These are phyloP conservation scores for Neurospora pannonica DNA, from an alignment of 495 filamentous ascomycete species.

Conservation along the genomic window DNA sequence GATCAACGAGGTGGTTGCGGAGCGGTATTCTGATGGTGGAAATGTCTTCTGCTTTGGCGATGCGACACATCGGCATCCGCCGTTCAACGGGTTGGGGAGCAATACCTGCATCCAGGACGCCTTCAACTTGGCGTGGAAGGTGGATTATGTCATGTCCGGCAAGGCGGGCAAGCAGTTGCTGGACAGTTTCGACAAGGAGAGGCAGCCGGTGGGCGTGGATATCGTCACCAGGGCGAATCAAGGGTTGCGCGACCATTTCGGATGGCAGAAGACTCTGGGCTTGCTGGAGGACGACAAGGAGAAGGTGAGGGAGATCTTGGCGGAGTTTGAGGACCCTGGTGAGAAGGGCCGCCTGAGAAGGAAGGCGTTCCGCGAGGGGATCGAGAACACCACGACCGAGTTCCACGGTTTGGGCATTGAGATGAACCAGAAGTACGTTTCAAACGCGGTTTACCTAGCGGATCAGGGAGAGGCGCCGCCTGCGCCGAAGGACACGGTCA, in stretches of 20 bases:
- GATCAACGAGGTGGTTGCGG: constrained; percentile 34
- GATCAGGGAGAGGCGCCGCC: constrained; percentile 15
- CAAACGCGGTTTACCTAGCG: constrained; percentile 14
- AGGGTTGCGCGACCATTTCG: constrained; percentile 23
- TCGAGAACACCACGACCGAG: constrained; percentile 24
- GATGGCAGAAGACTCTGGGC: constrained; percentile 26
- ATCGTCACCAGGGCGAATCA: constrained; percentile 33
- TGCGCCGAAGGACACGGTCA: constrained; percentile 12
- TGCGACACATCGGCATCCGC: constrained; percentile 38
- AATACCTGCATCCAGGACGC: constrained; percentile 44
- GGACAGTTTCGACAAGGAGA: constrained; percentile 27
- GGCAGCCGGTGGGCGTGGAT: constrained; percentile 31
- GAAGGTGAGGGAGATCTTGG: constrained; percentile 12
- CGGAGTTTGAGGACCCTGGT: constrained; percentile 20
- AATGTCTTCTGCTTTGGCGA: constrained; percentile 40
- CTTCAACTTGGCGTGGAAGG: constrained; percentile 43
- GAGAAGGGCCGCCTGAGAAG: constrained; percentile 13
- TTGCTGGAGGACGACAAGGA: constrained; percentile 21
- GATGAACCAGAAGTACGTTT: constrained; percentile 33
- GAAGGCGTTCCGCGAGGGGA: constrained; percentile 17
- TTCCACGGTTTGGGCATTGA: constrained; percentile 31
- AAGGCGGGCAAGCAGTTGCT: constrained; percentile 19
- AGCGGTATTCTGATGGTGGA: constrained; percentile 27
- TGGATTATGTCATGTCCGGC: constrained; percentile 30
- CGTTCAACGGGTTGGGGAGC: constrained; percentile 37